Conservation (phyloP, 306 rosid species). For the Phaseolus lunatus region DNA sequence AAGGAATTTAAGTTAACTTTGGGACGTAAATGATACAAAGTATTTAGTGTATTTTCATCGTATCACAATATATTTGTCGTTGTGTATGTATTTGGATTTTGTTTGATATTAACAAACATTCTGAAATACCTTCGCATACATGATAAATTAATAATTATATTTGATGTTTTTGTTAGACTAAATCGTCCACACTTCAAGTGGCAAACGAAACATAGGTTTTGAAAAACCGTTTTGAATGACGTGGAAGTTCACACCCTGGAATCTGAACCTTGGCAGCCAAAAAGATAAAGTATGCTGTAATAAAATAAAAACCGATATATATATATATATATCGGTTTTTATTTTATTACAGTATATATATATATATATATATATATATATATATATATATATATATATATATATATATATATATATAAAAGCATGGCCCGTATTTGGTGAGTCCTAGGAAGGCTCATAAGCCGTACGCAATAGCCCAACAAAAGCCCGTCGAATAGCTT, state of each 20-base stretch:
- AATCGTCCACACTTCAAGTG: constrained; percentile 11
- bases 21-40: constrained; percentile 28
- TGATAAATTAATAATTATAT: constrained; percentile 16
- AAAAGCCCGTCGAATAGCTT: not conserved
- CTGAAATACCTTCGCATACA: not conserved
- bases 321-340: no score
- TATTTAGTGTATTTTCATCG: constrained; percentile 3
- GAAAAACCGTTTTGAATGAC: constrained; percentile 14
- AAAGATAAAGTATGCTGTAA: not conserved
- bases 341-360: no score
- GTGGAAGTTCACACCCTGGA: constrained; percentile 24
- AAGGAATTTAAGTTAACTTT: constrained; percentile 32
- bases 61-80: constrained; percentile 17
- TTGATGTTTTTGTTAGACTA: not conserved
- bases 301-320: not conserved
- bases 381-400: no score
- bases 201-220: constrained; percentile 28
- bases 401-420: no score
- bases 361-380: no score
- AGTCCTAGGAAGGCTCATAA: not conserved
- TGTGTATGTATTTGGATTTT: not conserved
- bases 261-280: constrained; percentile 7
- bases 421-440: no score
- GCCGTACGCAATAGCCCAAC: not conserved
- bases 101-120: constrained; percentile 22